Evolutionary conservation across 139 green algal genomes (phyloP), one percentile per base, ranked within the genome.

Genomic region (Edaphochlamys debaryana): DNA sequence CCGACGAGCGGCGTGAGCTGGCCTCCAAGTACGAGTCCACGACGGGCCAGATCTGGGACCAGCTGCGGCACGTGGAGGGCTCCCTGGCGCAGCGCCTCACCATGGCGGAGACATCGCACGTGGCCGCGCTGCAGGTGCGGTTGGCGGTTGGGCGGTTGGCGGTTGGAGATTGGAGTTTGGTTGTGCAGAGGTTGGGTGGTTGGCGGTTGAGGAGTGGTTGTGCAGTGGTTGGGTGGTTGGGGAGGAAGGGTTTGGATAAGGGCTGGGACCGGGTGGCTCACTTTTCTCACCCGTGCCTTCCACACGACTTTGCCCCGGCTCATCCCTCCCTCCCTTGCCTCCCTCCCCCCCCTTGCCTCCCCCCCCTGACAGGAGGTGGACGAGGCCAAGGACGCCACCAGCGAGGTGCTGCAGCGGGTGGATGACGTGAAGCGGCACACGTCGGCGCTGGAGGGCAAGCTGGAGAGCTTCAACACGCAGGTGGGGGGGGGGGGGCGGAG

Each of bases 391-490:
- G 87, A 90, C 48, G 67, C 76, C 36, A 79, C 87, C 56, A 79
- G 69, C 27, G 87, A 90, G 76, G 73, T 90, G 70, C 32, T 86
- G 30, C 64, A 54, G 27, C 69, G 87, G 0, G 48, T 90, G 54
- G 87, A 90, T n/a, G 87, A 90, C 34, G 56, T 74, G 4, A 86
- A 86, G 82, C 69, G 87, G 4, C 87, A 90, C 45, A 64, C 73
- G 22, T 58, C 48, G 29, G 82, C 82, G 19, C 82, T 90, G 52
- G 87, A 90, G 78, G 71, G 32, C 52, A 90, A 90, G 63, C 45
- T 90, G 63, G 87, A 90, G 67, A 77, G 50, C 50, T 90, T 90
- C 78, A 90, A 88, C 66, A 87, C 87, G 2, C 82, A 88, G 72
- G 77, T 83, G 63, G 0, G 66, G 63, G 40, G 68, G 27, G 2